phyloP scores from a whole-genome alignment of 1,284 basidiomycete genomes.

The Cutaneotrichosporon sp. region DNA sequence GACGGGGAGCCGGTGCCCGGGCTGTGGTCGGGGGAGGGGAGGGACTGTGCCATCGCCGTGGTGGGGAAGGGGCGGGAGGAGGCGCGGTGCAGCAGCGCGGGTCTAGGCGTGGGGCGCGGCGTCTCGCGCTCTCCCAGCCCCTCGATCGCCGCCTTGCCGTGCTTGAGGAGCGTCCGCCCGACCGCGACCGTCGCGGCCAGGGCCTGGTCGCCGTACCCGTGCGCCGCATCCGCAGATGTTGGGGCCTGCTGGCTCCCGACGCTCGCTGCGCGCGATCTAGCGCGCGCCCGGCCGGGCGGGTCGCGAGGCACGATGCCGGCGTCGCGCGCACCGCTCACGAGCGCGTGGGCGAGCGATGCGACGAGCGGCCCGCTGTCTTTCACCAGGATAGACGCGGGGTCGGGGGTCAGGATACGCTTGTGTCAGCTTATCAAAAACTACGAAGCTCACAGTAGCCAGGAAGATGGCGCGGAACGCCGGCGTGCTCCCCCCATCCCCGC shows the following conservation, averaged over 20 bases:
- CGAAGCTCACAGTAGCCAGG: constrained; percentile 44
- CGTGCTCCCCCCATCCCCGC: constrained; percentile 47
- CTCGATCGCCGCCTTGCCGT: constrained; percentile 37
- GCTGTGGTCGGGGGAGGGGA: constrained; percentile 28
- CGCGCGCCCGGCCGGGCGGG: constrained; percentile 27
- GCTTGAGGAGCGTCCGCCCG: constrained; percentile 39
- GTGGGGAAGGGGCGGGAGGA: constrained; percentile 39
- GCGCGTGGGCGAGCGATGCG: constrained; percentile 66
- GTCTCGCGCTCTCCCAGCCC: constrained; percentile 18
- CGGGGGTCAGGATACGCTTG: constrained; percentile 76
- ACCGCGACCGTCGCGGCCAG: constrained; percentile 40
- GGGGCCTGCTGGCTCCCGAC: constrained; percentile 37
- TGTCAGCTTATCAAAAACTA: background rate
- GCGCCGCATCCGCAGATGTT: constrained; percentile 38
- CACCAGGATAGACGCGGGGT: constrained; percentile 71
- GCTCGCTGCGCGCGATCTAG: constrained; percentile 37
- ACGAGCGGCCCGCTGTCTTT: constrained; percentile 65
- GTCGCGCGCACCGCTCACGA: constrained; percentile 72
- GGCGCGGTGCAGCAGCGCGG: constrained; percentile 52
- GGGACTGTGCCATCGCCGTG: constrained; percentile 26
- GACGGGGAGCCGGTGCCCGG: constrained; percentile 21
- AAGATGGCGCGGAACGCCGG: constrained; percentile 49
- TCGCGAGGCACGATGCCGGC: constrained; percentile 60
- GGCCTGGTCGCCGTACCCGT: constrained; percentile 34
- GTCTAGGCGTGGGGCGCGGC: constrained; percentile 47